A percentile compares a stretch with the other conserved stretches of the same genome.
These are phyloP conservation scores for Ligustrum vulgare DNA, from an alignment of 257 asterid species.

Conservation along the genomic window DNA sequence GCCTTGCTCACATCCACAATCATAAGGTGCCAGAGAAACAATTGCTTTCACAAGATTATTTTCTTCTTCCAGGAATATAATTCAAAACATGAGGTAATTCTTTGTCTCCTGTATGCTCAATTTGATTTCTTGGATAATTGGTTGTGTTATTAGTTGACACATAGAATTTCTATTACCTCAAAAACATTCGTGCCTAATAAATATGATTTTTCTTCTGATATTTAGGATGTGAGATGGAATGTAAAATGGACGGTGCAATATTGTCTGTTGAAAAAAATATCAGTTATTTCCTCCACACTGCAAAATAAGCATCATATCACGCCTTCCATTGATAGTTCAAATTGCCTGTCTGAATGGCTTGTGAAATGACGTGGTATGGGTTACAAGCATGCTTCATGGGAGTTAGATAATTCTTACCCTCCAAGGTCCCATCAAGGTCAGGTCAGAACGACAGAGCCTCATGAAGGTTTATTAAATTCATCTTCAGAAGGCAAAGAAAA, in stretches of 20 bases:
- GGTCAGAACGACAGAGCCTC: no score
- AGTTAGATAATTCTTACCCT: no score
- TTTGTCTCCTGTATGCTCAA: neutral
- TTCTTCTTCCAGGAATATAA: conserved; percentile 41
- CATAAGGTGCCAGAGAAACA: conserved; percentile 62
- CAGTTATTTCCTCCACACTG: no score
- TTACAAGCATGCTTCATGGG: no score
- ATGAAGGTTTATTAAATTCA: no score
- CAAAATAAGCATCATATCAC: no score
- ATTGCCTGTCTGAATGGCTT: no score
- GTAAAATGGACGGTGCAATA: conserved; percentile 63
- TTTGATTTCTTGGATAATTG: conserved; percentile 6
- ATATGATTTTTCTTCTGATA: no score
- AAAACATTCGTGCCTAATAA: neutral
- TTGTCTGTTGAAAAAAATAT: conserved; percentile 59
- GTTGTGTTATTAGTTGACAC: neutral
- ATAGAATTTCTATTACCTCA: neutral
- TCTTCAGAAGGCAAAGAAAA: no score
- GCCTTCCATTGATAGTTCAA: no score
- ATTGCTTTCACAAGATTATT: conserved; percentile 46
- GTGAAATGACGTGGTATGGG: no score
- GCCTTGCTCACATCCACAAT: conserved; percentile 74
- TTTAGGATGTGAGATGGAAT: conserved; percentile 46
- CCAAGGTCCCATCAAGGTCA: no score
- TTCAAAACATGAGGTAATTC: conserved; percentile 47